phyloP scores from a whole-genome alignment of 768 basidiomycete species.

The Leccinum olivaceopallidum region DNA sequence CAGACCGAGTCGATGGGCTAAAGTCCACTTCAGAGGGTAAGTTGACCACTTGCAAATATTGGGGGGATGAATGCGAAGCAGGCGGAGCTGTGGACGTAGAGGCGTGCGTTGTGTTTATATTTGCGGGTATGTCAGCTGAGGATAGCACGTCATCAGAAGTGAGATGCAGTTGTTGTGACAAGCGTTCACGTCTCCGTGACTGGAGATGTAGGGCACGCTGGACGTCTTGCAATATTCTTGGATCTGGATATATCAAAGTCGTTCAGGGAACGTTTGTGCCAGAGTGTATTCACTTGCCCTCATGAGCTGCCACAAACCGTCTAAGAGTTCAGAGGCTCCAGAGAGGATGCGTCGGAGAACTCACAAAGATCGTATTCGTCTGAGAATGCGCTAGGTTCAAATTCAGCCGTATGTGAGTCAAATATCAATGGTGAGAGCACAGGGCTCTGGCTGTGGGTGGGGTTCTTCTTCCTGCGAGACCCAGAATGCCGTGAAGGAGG shows the following conservation, averaged over 20 bases:
- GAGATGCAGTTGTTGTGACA: constrained; percentile 26
- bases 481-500: constrained; percentile 14
- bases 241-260: constrained; percentile 47
- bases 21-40: constrained; percentile 60
- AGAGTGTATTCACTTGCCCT: constrained; percentile 51
- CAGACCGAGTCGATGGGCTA: constrained; percentile 57
- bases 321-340: constrained; percentile 14
- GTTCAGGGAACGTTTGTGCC: constrained; percentile 12
- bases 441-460: constrained; percentile 14
- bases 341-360: constrained; percentile 29
- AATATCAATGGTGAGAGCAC: constrained; percentile 25
- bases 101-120: constrained; percentile 30
- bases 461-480: constrained; percentile 23
- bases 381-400: constrained; percentile 51
- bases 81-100: constrained; percentile 31
- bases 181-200: constrained; percentile 70
- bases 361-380: constrained; percentile 79
- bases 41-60: constrained; percentile 18
- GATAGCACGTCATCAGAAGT: constrained; percentile 22
- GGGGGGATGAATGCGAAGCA: constrained; percentile 20
- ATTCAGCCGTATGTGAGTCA: constrained; percentile 33
- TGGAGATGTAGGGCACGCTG: constrained; percentile 74
- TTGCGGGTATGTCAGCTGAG: constrained; percentile 28
- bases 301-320: constrained; percentile 52
- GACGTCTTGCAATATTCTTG: constrained; percentile 78